phyloP scores from a whole-genome alignment of 2,329 filamentous ascomycete species.

The Lachnellula cervina region DNA sequence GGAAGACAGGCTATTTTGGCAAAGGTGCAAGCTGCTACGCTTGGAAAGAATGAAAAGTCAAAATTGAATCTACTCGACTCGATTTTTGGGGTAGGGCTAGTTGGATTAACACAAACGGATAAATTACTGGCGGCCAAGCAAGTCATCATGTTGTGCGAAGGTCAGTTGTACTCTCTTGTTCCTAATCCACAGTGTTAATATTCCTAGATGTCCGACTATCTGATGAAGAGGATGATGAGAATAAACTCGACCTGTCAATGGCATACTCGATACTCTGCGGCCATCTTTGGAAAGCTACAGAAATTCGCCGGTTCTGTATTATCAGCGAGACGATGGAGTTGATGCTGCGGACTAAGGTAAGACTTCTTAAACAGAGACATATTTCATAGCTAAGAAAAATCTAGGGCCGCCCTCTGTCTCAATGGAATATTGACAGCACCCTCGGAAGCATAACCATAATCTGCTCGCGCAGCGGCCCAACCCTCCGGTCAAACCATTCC shows the following conservation, averaged over 20 bases:
- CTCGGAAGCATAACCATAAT: slow-evolving; percentile 30
- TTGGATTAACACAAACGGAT: slow-evolving; percentile 16
- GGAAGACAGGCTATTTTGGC: slow-evolving; percentile 20
- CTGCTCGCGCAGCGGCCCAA: slow-evolving; percentile 26
- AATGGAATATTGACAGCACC: slow-evolving; percentile 32
- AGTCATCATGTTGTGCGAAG: slow-evolving; percentile 25
- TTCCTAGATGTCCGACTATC: slow-evolving; percentile 17
- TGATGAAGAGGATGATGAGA: slow-evolving; percentile 9
- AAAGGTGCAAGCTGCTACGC: slow-evolving; percentile 9
- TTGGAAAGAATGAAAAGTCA: slow-evolving; percentile 14
- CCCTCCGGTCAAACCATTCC: slow-evolving; percentile 16
- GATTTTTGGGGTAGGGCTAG: slow-evolving; percentile 13
- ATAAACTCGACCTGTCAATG: slow-evolving; percentile 20
- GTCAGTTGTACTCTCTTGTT: slow-evolving; percentile 12
- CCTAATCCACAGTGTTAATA: slow-evolving; percentile 1
- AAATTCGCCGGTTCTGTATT: slow-evolving; percentile 27
- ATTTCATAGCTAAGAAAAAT: slow-evolving; percentile 1
- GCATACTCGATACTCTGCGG: slow-evolving; percentile 24
- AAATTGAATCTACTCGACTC: slow-evolving; percentile 23
- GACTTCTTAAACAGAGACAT: not conserved
- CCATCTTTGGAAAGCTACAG: slow-evolving; percentile 19
- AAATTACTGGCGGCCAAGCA: slow-evolving; percentile 23
- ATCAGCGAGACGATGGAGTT: slow-evolving; percentile 29
- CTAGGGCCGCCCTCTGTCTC: slow-evolving; percentile 26
- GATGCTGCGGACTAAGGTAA: slow-evolving; percentile 31